Conservation (phyloP, 1,284 basidiomycete species). For the Takashimella koratensis region DNA sequence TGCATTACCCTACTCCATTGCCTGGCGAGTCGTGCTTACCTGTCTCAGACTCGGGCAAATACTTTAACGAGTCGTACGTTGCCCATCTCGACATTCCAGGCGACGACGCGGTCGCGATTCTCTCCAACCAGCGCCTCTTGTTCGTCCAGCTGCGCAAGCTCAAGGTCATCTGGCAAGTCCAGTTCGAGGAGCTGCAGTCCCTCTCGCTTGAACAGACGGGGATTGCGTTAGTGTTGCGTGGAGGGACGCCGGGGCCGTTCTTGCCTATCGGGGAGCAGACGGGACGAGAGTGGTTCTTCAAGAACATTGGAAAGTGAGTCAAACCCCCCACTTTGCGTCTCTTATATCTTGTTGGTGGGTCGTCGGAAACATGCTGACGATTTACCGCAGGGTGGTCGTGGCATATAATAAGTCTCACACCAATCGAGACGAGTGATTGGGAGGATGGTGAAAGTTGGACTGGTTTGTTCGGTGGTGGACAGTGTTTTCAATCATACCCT, state of each 20-base stretch:
- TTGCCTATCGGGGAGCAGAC: slow-evolving; percentile 54
- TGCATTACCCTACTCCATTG: neutral
- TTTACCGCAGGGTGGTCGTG: slow-evolving; percentile 29
- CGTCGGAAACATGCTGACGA: slow-evolving; percentile 2
- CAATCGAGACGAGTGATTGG: slow-evolving; percentile 20
- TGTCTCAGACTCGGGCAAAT: slow-evolving; percentile 56
- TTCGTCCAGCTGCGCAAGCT: slow-evolving; percentile 83
- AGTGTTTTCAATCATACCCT: no score
- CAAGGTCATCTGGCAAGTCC: slow-evolving; percentile 86
- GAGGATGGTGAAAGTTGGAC: no score
- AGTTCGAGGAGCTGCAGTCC: slow-evolving; percentile 79
- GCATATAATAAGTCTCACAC: slow-evolving; percentile 41
- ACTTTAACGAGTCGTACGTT: slow-evolving; percentile 80
- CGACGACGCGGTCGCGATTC: slow-evolving; percentile 75
- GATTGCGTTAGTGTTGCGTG: slow-evolving; percentile 69
- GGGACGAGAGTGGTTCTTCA: slow-evolving; percentile 57
- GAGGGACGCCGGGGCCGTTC: slow-evolving; percentile 56
- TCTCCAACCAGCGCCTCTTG: slow-evolving; percentile 74
- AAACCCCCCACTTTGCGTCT: neutral
- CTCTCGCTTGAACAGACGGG: slow-evolving; percentile 86
- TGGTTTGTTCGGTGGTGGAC: no score
- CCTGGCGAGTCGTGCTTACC: neutral
- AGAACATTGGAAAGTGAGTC: slow-evolving; percentile 52
- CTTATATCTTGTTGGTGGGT: neutral
- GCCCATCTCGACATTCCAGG: slow-evolving; percentile 83